Conservation (phyloP, 169 alveolate species). For the Plasmodium gonderi region DNA sequence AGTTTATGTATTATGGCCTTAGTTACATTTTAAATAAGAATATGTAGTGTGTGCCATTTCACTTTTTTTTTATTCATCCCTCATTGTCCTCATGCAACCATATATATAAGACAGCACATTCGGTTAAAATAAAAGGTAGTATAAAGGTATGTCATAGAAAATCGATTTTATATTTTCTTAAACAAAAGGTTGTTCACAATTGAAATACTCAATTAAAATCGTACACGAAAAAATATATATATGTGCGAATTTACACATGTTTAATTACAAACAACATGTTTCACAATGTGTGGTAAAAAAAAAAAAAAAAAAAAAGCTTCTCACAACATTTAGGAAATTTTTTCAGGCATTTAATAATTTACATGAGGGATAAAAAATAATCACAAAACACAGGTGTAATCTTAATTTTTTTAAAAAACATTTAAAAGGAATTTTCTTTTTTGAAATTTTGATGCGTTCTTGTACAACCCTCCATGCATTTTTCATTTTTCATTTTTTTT, state of each 20-base stretch:
- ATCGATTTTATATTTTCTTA: not conserved
- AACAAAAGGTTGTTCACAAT: not conserved
- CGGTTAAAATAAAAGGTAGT: not conserved
- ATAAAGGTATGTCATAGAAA: not conserved
- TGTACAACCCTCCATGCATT: not conserved
- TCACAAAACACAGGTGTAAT: not conserved
- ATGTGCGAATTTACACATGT: not conserved
- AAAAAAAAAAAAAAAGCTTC: not conserved
- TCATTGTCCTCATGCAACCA: not conserved
- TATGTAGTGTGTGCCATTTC: not conserved
- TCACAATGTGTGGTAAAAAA: not conserved
- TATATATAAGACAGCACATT: not conserved
- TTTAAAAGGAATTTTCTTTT: not conserved
- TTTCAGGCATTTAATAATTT: no score
- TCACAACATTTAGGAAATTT: no score
- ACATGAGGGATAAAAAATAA: no score
- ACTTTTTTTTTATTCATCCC: not conserved
- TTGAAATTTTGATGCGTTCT: not conserved
- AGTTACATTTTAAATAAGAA: not conserved
- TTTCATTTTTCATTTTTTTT: not conserved
- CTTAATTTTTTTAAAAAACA: not conserved
- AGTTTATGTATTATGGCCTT: not conserved
- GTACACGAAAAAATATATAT: not conserved
- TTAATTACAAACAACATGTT: not conserved
- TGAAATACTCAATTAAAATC: not conserved